Conservation (phyloP, 2,329 filamentous ascomycete species). For the Ophiostoma fasciatum region DNA sequence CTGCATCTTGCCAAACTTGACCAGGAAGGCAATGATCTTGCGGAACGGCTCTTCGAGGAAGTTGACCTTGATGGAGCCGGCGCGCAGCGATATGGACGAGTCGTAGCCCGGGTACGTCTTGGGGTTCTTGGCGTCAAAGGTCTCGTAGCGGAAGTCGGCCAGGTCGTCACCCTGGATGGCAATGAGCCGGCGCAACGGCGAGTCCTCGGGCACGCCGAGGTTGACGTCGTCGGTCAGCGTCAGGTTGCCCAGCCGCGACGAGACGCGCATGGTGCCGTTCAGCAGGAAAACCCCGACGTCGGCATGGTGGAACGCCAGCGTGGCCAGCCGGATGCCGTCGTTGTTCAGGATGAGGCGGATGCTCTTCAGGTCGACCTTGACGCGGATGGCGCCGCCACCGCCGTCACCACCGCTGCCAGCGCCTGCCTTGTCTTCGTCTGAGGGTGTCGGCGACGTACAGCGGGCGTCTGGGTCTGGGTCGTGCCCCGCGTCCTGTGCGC, state of each 20-base stretch:
- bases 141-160: slow-evolving; percentile 95
- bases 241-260: slow-evolving; percentile 73
- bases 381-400: slow-evolving; percentile 63
- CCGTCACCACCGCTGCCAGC: not conserved
- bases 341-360: slow-evolving; percentile 94
- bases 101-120: slow-evolving; percentile 86
- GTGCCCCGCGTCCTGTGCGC: not conserved
- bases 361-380: slow-evolving; percentile 86
- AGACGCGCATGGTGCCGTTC: slow-evolving; percentile 75
- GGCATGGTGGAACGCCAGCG: slow-evolving; percentile 80
- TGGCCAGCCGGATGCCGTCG: slow-evolving; percentile 87
- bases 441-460: too few species aligned
- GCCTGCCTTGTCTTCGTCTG: too few species aligned
- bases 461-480: too few species aligned
- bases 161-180: slow-evolving; percentile 93
- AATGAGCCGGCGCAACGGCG: slow-evolving; percentile 70
- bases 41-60: slow-evolving; percentile 95
- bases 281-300: slow-evolving; percentile 82
- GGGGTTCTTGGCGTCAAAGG: slow-evolving; percentile 59
- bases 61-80: slow-evolving; percentile 91
- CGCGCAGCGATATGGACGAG: slow-evolving; percentile 75
- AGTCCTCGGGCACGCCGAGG: slow-evolving; percentile 67
- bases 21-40: slow-evolving; percentile 93
- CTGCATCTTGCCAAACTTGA: slow-evolving; percentile 99
- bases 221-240: slow-evolving; percentile 90